Conservation (phyloP, 306 rosid genomes). For the Crataegus laevigata region DNA sequence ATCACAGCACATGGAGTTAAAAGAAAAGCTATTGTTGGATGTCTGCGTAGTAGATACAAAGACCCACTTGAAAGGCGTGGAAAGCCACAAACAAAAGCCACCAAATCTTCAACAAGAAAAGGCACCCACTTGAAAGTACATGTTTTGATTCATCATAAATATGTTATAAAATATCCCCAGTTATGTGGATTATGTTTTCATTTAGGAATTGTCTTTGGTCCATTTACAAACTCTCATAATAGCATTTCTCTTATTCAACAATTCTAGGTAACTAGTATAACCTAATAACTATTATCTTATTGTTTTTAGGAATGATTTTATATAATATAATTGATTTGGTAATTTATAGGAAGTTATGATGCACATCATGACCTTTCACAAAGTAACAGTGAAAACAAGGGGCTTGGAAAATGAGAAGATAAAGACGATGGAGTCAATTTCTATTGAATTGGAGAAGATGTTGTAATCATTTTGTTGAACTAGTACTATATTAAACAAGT, state of each 20-base stretch:
- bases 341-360: background rate
- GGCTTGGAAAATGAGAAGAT: background rate
- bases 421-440: background rate
- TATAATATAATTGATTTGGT: background rate
- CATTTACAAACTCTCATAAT: background rate
- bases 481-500: no score
- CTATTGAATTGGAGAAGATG: no score
- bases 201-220: background rate
- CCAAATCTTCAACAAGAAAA: background rate
- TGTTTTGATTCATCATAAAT: no score
- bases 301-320: background rate
- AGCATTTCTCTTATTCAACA: background rate
- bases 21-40: background rate
- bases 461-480: no score
- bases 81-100: background rate
- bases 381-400: background rate
- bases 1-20: background rate
- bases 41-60: background rate
- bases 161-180: no score
- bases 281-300: background rate
- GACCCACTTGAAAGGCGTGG: background rate
- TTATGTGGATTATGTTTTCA: no score
- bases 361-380: background rate
- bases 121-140: background rate
- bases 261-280: background rate